Evolutionary conservation across 495 filamentous ascomycete species (phyloP).

Genomic region (Lophiotrema nucula): DNA sequence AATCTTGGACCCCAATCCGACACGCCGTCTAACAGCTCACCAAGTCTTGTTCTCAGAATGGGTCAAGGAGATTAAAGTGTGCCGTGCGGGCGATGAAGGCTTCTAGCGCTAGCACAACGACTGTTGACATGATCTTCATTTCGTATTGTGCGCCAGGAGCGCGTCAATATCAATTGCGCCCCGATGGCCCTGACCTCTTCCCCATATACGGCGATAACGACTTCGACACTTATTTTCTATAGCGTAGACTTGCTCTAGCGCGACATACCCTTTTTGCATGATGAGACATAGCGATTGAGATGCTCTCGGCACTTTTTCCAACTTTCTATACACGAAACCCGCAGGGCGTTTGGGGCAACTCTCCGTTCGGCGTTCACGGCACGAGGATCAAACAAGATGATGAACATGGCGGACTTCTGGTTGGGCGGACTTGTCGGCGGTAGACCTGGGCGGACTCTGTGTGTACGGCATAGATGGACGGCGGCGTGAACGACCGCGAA

Average conservation of each 20-base stretch:
- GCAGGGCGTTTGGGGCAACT: conserved; percentile 29
- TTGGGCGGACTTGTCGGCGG: background rate
- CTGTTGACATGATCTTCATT: background rate
- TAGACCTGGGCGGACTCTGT: background rate
- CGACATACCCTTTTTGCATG: conserved; percentile 23
- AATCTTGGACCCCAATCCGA: conserved; percentile 92
- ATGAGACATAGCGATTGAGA: conserved; percentile 22
- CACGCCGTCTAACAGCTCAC: conserved; percentile 87
- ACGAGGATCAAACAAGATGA: conserved; percentile 11
- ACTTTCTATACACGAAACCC: background rate
- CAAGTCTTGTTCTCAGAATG: conserved; percentile 98
- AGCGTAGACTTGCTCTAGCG: conserved; percentile 12
- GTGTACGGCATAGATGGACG: background rate
- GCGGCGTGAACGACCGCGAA: no score
- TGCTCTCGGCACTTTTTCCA: conserved; percentile 11
- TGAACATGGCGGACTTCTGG: conserved; percentile 23
- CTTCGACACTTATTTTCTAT: no score
- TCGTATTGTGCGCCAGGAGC: background rate
- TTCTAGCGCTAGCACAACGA: conserved; percentile 43
- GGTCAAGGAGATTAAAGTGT: conserved; percentile 94
- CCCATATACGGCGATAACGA: no score
- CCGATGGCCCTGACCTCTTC: no score
- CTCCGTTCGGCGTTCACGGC: conserved; percentile 26
- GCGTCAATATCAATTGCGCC: no score
- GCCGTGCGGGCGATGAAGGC: conserved; percentile 93